Evolutionary conservation across 495 filamentous ascomycete species (phyloP), one percentile per base, ranked within the genome.

Genomic region (Endocarpon pusillum): DNA sequence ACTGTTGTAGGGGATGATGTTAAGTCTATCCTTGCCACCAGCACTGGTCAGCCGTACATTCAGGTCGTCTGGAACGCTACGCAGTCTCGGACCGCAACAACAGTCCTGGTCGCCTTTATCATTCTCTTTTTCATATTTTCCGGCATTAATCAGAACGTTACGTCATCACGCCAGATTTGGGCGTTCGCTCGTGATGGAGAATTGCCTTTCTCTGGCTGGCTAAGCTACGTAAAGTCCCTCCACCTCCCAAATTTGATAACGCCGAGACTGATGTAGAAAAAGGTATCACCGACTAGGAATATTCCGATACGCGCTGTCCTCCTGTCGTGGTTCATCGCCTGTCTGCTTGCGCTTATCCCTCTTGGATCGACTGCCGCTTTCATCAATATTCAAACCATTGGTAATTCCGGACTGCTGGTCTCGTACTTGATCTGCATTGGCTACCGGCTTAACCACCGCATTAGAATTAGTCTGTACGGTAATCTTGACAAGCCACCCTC

Each of bases 131-230:
- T 25, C 10, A 36, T 48, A 8, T 48, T 43, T 21, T 46, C 47
- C 4, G 42, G 42, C 7, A 37, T 58, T 23, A 55, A 49, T 35
- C 41, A 42, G 31, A 51, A 50, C 20, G 43, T 54, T 8, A 54
- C 52, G 1, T 42, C 51, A 10, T 54, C 51, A 7, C 35, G 58
- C 7, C 56, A 58, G 39, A 43, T 57, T 2, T 54, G 38, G 37
- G 43, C 50, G 10, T 62, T 52, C 40, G 56, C 54, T 10, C 40
- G 58, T 10, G 57, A 60, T 32, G 34, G 43, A 10, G 58, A 57
- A 8, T 41, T 59, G 17, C 58, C 58, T 9, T 59, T 57, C 36
- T 51, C 45, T 19, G 32, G 16, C 1, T 56, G 42, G 41, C 33
- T 59, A 10, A 36, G 42, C 8, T 27, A 37, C 39, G 50, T 54